Base-by-base conservation (phyloP, 73 alveolate species). In the Stentor roeselii region DNA sequence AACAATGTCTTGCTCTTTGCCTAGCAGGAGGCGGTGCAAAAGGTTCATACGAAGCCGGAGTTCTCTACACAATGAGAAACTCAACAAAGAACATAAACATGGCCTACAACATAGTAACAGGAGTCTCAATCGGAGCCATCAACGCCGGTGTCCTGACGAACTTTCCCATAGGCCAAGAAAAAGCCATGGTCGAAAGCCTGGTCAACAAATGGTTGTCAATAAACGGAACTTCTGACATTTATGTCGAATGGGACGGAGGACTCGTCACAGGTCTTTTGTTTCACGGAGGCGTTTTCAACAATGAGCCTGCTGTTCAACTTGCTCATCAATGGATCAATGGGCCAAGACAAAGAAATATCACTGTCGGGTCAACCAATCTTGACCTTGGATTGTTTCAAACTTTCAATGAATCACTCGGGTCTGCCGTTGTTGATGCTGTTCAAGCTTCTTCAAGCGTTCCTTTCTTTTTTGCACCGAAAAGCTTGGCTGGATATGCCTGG, bases 61-160 rank as follows among this genome's bases (percentile, higher is more conserved):
- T 59, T 34, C 50, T 90, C 76, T 32, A 36, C 21, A 89, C 87
- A 30, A 60, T 87, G 31, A 76, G 86, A 39, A 78, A 87, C 74
- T 32, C 21, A 11, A 76, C 58, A n/a, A 60, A 61, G 21, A 75
- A 36, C 6, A 90, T 61, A 1, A 86, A 83, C 3, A 75, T 39
- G 39, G 15, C 74, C 15, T 90, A 78, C 42, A 93, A 90, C 60
- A 93, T 90, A 27, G 84, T 90, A 3, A 78, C 74, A n/a, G 96
- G 96, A 32, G 96, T 90, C 35, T 83, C 91, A 14, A 87, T 84
- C 21, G 96, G 96, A 36, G 91, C 96, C 31, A 34, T 90, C 42
- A 90, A 90, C 76, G 91, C 90, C 14, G 93, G 86, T 3, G 90
- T 74, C 36, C 50, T 86, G 4, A 32, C 93, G 0, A 32, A 82